Evolutionary conservation across 2,329 filamentous ascomycete genomes (phyloP).

Genomic region (Coniella vitis): DNA sequence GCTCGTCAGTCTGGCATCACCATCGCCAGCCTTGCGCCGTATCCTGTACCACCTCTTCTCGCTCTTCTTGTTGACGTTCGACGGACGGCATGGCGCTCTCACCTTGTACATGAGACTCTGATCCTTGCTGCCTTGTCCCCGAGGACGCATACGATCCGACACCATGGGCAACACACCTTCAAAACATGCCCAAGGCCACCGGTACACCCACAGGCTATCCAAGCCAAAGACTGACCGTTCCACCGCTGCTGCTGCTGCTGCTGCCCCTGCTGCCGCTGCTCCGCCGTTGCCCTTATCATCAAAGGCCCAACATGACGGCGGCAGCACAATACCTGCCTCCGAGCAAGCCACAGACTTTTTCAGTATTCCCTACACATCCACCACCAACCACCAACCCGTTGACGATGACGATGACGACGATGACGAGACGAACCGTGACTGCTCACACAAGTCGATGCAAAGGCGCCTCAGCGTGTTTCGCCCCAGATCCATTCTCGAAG

Average conservation of each 20-base stretch:
- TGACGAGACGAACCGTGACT: slow-evolving; percentile 19
- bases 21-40: slow-evolving; percentile 1
- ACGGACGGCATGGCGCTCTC: slow-evolving; percentile 14
- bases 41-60: background rate
- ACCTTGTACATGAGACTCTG: slow-evolving; percentile 8
- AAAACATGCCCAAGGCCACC: slow-evolving; percentile 9
- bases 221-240: slow-evolving; percentile 9
- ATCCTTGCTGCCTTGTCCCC: slow-evolving; percentile 7
- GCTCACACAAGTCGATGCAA: slow-evolving; percentile 24
- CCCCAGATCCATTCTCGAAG: slow-evolving; percentile 27
- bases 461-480: slow-evolving; percentile 34
- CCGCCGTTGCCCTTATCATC: no score
- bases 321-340: background rate
- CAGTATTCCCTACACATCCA: slow-evolving; percentile 14
- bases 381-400: slow-evolving; percentile 2
- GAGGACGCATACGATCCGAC: background rate
- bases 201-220: slow-evolving; percentile 12
- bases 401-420: background rate
- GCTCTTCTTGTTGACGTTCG: slow-evolving; percentile 1
- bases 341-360: slow-evolving; percentile 5
- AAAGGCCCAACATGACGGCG: background rate
- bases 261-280: slow-evolving; percentile 1
- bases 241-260: background rate
- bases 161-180: slow-evolving; percentile 16
- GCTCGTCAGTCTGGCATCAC: background rate